Percentiles rank a stretch among this genome's conserved stretches.
Evolutionary conservation across 2,329 filamentous ascomycete species (phyloP).

Genomic region (Ceratocystis cubensis): DNA sequence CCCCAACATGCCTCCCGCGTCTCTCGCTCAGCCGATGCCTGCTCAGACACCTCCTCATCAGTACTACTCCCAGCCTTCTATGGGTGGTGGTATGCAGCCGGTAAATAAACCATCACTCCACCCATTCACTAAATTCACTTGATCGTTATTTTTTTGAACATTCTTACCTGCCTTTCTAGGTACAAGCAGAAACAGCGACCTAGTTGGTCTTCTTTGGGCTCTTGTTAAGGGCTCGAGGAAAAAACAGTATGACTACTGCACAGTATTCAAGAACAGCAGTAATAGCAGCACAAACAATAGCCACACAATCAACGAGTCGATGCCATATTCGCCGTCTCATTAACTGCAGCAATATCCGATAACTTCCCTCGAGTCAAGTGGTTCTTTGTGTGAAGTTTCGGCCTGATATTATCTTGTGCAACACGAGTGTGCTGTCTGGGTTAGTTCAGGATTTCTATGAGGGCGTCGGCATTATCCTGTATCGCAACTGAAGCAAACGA

Average conservation of each 20-base stretch:
- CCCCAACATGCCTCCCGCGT: conserved; percentile 52
- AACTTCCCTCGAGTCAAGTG: not conserved
- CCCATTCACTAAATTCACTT: not conserved
- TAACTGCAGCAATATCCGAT: not conserved
- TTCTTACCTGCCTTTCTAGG: not conserved
- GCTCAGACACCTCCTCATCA: conserved; percentile 51
- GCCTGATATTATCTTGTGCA: not conserved
- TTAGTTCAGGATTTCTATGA: not conserved
- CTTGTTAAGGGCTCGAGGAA: not conserved
- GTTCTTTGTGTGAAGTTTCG: not conserved
- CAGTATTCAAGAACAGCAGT: not conserved
- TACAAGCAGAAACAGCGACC: not conserved
- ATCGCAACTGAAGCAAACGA: not conserved
- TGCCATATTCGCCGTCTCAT: not conserved
- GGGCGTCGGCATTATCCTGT: not conserved
- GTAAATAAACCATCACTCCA: conserved; percentile 19
- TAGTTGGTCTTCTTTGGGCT: not conserved
- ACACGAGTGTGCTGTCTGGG: not conserved
- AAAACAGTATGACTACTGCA: not conserved
- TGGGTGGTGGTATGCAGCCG: conserved; percentile 21
- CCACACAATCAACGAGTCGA: not conserved
- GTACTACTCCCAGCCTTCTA: conserved; percentile 27
- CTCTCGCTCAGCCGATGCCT: conserved; percentile 44
- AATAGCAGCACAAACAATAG: not conserved
- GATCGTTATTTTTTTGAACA: not conserved